These are phyloP conservation scores for Yamadazyma sp. DNA, from an alignment of 805 yeast genomes.

Conservation along the genomic window DNA sequence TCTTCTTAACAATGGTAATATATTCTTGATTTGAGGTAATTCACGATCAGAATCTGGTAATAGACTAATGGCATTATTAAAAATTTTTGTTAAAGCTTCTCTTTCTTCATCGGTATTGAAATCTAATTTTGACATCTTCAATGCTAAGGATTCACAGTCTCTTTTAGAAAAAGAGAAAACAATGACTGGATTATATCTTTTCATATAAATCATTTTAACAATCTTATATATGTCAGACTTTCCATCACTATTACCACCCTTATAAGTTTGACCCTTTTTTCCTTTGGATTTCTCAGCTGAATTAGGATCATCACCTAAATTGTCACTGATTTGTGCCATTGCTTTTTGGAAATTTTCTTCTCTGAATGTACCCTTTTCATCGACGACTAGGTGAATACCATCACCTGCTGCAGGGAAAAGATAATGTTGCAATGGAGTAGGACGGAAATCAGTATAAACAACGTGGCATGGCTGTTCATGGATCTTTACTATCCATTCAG, in stretches of 20 bases:
- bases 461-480: conserved; percentile 98
- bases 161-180: conserved; percentile 97
- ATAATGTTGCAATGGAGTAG: conserved; percentile 97
- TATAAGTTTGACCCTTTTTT: conserved; percentile 75
- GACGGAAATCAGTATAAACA: conserved; percentile 97
- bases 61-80: conserved; percentile 82
- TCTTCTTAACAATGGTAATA: conserved; percentile 81
- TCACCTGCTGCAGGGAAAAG: conserved; percentile 98
- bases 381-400: conserved; percentile 96
- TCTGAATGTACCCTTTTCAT: conserved; percentile 92
- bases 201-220: conserved; percentile 96
- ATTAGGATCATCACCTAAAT: conserved; percentile 79
- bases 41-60: conserved; percentile 89
- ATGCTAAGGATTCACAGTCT: conserved; percentile 91
- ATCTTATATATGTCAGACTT: conserved; percentile 90
- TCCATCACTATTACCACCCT: conserved; percentile 79
- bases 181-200: conserved; percentile 95
- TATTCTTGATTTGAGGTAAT: conserved; percentile 90
- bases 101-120: conserved; percentile 94
- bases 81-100: conserved; percentile 84
- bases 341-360: conserved; percentile 99
- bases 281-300: conserved; percentile 57
- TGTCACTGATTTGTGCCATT: conserved; percentile 87
- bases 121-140: conserved; percentile 93
- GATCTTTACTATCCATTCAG: conserved; percentile 96